phyloP scores from a whole-genome alignment of 2,329 filamentous ascomycete genomes.

The Dissoconium aciculare region DNA sequence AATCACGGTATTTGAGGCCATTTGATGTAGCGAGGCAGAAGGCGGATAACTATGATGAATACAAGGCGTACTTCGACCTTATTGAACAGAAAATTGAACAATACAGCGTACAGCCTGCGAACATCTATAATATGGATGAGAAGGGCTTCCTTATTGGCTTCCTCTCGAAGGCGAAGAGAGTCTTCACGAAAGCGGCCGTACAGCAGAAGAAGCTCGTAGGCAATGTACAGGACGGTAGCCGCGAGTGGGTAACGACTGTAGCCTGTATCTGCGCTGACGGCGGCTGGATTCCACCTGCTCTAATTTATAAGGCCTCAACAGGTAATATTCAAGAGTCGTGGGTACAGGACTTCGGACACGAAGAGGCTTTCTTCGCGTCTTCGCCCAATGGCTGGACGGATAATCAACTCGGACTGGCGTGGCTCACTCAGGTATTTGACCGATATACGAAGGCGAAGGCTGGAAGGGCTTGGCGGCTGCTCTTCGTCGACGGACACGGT shows the following conservation, averaged over 20 bases:
- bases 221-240: too few relatives aligned
- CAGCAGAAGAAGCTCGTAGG: too few relatives aligned
- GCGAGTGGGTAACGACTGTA: too few relatives aligned
- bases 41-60: background rate
- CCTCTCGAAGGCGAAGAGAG: background rate
- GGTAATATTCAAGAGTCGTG: too few relatives aligned
- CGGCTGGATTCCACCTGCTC: too few relatives aligned
- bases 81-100: background rate
- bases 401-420: conserved; percentile 2
- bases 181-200: too few relatives aligned
- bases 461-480: conserved; percentile 1
- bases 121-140: conserved; percentile 2
- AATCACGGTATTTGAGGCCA: background rate
- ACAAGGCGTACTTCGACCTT: conserved; percentile 1
- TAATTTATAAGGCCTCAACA: too few relatives aligned
- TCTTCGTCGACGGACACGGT: conserved; percentile 4
- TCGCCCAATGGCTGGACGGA: conserved; percentile 3
- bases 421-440: conserved; percentile 2
- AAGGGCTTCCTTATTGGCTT: conserved; percentile 1
- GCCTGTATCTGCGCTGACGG: too few relatives aligned
- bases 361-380: conserved; percentile 1
- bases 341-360: too few relatives aligned
- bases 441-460: conserved; percentile 1
- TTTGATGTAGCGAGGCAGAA: background rate
- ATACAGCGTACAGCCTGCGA: background rate